Evolutionary conservation across 495 filamentous ascomycete species (phyloP), one percentile per base, ranked within the genome.

Genomic region (Trichoderma orchidacearum): DNA sequence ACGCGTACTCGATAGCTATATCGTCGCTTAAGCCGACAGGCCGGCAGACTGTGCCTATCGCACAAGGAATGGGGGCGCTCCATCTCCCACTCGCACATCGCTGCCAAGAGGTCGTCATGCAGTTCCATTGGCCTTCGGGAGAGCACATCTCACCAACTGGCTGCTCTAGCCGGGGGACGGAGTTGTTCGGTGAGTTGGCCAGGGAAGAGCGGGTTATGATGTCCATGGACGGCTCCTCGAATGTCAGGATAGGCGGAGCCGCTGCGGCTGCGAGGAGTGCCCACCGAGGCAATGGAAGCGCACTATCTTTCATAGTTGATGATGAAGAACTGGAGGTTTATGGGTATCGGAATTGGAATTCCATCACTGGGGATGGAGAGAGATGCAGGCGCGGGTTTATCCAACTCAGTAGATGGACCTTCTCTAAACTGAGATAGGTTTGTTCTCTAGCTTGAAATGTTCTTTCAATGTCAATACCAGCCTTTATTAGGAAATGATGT

Each of bases 71-170:
- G 27, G 62, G 64, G 13, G 48, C 66, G 59, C 65, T 68, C 68
- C 68, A 72, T 8, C 9, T 52, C 11, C 68, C 68, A 3, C 64
- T 55, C 9, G 64, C 70, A 56, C 70, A 72, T n/a, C 70, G 68
- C 59, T 72, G 70, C 61, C 63, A 72, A 21, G 61, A 59, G 36
- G 53, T 59, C 25, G 62, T 62, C 60, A 70, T 63, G 65, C 70
- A 72, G 62, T 70, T 70, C 68, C 68, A 72, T 45, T 68, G 65
- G 28, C 68, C 70, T 38, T 72, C 70, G 12, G 63, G 55, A 7
- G 30, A 36, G 31, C 56, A 58, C 45, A 9, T n/a, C 27, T n/a
- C 7, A 13, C 38, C 21, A 12, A 11, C 38, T 1, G 38, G n/a
- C 48, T 51, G 55, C n/a, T 5, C 2, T 8, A 48, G 18, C 18